phyloP scores from a whole-genome alignment of 352 stramenopile species.

The Pythium graminicola region DNA sequence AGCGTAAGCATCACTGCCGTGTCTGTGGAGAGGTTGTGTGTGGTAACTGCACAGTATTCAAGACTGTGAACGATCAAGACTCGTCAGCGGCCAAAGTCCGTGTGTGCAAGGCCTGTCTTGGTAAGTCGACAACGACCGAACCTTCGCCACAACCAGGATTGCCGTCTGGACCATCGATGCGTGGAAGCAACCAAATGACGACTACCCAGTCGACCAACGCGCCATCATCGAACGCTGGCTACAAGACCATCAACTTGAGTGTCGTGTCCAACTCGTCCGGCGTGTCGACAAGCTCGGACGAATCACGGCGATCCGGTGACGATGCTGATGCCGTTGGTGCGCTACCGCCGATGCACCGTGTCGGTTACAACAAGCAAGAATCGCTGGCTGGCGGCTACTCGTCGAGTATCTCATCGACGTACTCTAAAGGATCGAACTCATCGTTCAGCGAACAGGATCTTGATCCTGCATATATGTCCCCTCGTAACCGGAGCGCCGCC shows the following conservation, averaged over 20 bases:
- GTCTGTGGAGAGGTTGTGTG: conserved; percentile 87
- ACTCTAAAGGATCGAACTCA: conserved; percentile 22
- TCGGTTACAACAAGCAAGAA: conserved; percentile 13
- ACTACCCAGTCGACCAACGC: neutral
- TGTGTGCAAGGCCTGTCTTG: conserved; percentile 72
- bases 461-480: conserved; percentile 17
- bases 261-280: conserved; percentile 26
- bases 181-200: conserved; percentile 13
- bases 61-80: conserved; percentile 53
- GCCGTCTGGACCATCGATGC: conserved; percentile 6
- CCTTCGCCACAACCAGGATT: neutral
- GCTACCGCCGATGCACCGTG: conserved; percentile 6
- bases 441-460: conserved; percentile 25
- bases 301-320: conserved; percentile 23
- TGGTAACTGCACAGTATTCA: conserved; percentile 69
- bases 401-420: conserved; percentile 18
- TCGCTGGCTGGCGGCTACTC: conserved; percentile 8
- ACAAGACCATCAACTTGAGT: conserved; percentile 29
- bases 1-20: conserved; percentile 79
- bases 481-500: conserved; percentile 24
- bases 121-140: conserved; percentile 41
- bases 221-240: conserved; percentile 16
- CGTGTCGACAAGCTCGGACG: conserved; percentile 24
- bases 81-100: conserved; percentile 48
- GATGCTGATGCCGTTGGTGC: conserved; percentile 14